These are phyloP conservation scores for Botryotinia globosa DNA, from an alignment of 2,329 filamentous ascomycete genomes.

Conservation along the genomic window DNA sequence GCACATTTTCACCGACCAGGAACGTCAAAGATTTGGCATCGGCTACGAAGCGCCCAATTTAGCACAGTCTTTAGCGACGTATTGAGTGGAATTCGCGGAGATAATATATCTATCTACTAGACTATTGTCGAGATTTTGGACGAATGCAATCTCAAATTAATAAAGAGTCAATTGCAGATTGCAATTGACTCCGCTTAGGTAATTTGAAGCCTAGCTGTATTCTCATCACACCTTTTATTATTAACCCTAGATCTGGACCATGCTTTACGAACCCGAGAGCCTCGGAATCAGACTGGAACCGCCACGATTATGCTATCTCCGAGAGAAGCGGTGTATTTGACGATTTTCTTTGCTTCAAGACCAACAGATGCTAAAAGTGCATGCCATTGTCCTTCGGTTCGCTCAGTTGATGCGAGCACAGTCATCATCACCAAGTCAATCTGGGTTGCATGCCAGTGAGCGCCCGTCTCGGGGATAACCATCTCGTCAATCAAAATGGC, in stretches of 20 bases:
- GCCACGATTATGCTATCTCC: slow-evolving; percentile 4
- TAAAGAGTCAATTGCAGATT: neutral
- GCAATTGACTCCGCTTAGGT: neutral
- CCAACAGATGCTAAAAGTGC: slow-evolving; percentile 1
- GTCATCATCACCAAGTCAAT: slow-evolving; percentile 43
- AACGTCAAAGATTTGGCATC: neutral
- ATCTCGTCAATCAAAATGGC: slow-evolving; percentile 46
- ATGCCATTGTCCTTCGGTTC: slow-evolving; percentile 30
- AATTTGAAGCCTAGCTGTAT: neutral
- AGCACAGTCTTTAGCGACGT: neutral
- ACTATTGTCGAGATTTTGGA: neutral
- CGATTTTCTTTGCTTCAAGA: neutral
- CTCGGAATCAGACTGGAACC: neutral
- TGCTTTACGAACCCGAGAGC: neutral
- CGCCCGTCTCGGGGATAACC: slow-evolving; percentile 41
- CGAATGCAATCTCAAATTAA: neutral
- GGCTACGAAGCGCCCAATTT: neutral
- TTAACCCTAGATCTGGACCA: neutral
- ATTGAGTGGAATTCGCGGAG: neutral
- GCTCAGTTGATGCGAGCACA: slow-evolving; percentile 38
- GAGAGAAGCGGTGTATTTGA: slow-evolving; percentile 6
- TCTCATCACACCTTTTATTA: neutral
- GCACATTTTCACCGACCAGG: neutral
- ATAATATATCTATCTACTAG: neutral
- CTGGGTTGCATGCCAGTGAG: slow-evolving; percentile 36